These are phyloP conservation scores for Candida maesae DNA, from an alignment of 805 yeast genomes.

Conservation along the genomic window DNA sequence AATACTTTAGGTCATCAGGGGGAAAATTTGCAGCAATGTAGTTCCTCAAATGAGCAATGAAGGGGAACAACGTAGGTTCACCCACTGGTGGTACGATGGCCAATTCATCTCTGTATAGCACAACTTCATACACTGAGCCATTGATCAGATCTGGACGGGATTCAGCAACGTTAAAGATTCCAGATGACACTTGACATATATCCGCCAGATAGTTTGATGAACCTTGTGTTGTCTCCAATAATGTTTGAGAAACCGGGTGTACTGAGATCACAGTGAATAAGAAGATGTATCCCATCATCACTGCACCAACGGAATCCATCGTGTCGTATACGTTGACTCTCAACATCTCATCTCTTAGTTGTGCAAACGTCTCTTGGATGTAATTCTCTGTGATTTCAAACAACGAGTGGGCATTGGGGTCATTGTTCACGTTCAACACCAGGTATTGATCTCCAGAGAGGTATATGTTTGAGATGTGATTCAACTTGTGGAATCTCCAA, in stretches of 20 bases:
- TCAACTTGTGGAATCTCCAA: conserved; percentile 18
- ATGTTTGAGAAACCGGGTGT: conserved; percentile 19
- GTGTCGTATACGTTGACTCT: not conserved
- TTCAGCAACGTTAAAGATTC: conserved; percentile 7
- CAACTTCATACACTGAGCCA: conserved; percentile 13
- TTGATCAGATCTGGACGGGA: conserved; percentile 5
- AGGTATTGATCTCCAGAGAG: conserved; percentile 15
- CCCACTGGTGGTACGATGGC: conserved; percentile 8
- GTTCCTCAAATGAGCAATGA: conserved; percentile 13
- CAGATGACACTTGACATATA: conserved; percentile 16
- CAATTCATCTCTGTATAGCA: conserved; percentile 15
- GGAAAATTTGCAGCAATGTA: conserved; percentile 12
- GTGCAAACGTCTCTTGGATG: conserved; percentile 12
- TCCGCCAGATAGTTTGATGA: conserved; percentile 12
- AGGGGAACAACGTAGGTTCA: conserved; percentile 10
- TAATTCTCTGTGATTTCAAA: conserved; percentile 15
- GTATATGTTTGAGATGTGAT: conserved; percentile 14
- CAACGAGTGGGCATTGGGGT: conserved; percentile 9
- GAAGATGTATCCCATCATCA: conserved; percentile 18
- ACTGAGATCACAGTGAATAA: conserved; percentile 20
- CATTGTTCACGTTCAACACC: conserved; percentile 8
- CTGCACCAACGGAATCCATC: conserved; percentile 12
- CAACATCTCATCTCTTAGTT: conserved; percentile 3
- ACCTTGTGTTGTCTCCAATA: conserved; percentile 13
- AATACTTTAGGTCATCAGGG: not conserved